phyloP scores from a whole-genome alignment of 352 stramenopile species.

The Phytophthora boehmeriae region DNA sequence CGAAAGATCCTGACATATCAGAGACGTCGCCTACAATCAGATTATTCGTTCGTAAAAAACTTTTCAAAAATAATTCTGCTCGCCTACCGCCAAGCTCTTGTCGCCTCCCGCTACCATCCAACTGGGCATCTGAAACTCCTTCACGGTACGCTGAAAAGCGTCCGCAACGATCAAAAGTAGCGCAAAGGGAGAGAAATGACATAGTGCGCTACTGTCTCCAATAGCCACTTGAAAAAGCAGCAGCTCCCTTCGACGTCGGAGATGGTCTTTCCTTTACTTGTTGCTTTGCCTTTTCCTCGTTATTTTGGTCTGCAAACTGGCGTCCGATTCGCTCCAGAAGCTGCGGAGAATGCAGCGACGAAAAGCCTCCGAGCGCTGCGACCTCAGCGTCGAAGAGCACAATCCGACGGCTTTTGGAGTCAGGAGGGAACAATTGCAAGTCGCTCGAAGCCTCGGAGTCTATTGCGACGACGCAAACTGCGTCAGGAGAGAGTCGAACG shows the following conservation, averaged over 20 bases:
- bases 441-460: slow-evolving; percentile 5
- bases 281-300: not conserved
- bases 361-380: slow-evolving; percentile 24
- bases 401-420: slow-evolving; percentile 12
- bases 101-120: slow-evolving; percentile 33
- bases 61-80: too few species aligned
- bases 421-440: slow-evolving; percentile 13
- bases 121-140: slow-evolving; percentile 12
- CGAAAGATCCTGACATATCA: slow-evolving; percentile 39
- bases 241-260: not conserved
- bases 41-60: too few species aligned
- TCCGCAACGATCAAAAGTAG: slow-evolving; percentile 22
- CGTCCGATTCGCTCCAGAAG: slow-evolving; percentile 23
- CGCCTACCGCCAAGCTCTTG: slow-evolving; percentile 41
- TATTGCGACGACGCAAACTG: slow-evolving; percentile 42
- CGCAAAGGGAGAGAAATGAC: slow-evolving; percentile 23
- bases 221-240: not conserved
- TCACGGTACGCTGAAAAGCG: slow-evolving; percentile 17
- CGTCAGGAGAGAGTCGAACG: slow-evolving; percentile 14
- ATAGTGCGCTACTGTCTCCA: slow-evolving; percentile 33
- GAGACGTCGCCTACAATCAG: too few species aligned
- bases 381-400: slow-evolving; percentile 37
- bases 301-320: not conserved
- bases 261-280: not conserved
- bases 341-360: slow-evolving; percentile 23